Evolutionary conservation across 208 protist genomes (phyloP).

Genomic region (Trichomonas gallinae): DNA sequence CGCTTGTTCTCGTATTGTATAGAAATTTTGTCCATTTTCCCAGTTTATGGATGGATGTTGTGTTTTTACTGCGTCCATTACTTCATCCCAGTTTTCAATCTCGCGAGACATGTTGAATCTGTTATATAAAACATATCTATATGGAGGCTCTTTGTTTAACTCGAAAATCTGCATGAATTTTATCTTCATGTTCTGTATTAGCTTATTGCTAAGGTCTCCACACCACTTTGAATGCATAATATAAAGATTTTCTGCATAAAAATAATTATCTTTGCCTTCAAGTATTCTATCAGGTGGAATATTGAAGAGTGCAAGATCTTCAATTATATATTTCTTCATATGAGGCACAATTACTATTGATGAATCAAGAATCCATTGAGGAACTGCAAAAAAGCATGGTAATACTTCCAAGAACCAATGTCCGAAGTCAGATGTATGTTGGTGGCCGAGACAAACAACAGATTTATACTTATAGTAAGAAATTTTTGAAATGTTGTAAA

Average conservation of each 20-base stretch:
- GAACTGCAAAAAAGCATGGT: background rate
- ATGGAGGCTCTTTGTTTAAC: background rate
- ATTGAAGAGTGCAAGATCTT: background rate
- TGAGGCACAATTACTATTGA: background rate
- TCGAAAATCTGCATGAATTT: background rate
- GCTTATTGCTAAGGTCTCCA: background rate
- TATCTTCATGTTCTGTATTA: background rate
- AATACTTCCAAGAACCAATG: constrained; percentile 9
- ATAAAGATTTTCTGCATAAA: background rate
- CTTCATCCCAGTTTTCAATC: background rate
- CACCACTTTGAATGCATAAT: background rate
- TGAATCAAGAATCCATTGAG: background rate
- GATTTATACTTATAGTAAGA: background rate
- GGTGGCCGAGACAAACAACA: background rate
- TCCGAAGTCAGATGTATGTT: background rate
- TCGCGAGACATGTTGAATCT: background rate
- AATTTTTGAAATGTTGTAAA: background rate
- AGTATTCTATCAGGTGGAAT: background rate
- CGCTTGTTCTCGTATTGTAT: background rate
- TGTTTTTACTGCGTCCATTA: background rate
- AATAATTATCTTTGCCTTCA: background rate
- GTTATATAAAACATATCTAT: background rate
- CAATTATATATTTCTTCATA: background rate
- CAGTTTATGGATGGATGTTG: background rate
- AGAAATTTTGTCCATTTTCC: background rate